Base-by-base conservation (phyloP, 306 rosid genomes). In the Abrus precatorius region DNA sequence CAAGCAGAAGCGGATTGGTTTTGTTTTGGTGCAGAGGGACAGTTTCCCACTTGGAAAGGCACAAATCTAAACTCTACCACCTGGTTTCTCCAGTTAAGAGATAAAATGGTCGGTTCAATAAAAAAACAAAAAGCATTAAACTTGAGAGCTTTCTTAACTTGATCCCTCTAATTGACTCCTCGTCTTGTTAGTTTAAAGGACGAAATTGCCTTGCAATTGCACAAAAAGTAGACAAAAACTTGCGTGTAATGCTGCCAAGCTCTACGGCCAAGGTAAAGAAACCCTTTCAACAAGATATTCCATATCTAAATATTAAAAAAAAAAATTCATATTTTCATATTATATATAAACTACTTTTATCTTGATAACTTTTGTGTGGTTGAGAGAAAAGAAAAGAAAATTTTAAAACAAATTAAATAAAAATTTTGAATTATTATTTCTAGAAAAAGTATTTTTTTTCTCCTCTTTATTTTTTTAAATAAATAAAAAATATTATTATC, bases 101-200 rank as follows among this genome's bases (percentile, higher is more conserved):
- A 86, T 84, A 76, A 86, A 86, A 84, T 86, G 78, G 92, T 89
- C 92, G 90, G 92, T 84, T 87, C 83, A 28, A 64, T 80, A 69
- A 44, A 74, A 63, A 56, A 62, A 38, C 65, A 73, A 56, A 82
- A 76, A 36, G 68, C 36, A 34, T 70, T 29, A n/a, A 80, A 43
- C 47, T 74, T 79, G 49, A 14, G 33, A 30, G 32, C 2, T 83
- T 80, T 67, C 83, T 76, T 66, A 59, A 64, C 14, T 60, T 79
- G 34, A 62, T 41, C 49, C 10, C 29, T 80, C 73, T 72, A 73
- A 29, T 72, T 80, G 85, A 53, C 82, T 44, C 28, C 67, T 50
- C 8, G 4, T 83, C 71, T 12, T 34, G 43, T 61, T 41, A 32
- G 48, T 61, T 30, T 45, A 1, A 54, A 53, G 59, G 11, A 75